Conservation (phyloP, 208 protist species). For the Leishmania braziliensis region DNA sequence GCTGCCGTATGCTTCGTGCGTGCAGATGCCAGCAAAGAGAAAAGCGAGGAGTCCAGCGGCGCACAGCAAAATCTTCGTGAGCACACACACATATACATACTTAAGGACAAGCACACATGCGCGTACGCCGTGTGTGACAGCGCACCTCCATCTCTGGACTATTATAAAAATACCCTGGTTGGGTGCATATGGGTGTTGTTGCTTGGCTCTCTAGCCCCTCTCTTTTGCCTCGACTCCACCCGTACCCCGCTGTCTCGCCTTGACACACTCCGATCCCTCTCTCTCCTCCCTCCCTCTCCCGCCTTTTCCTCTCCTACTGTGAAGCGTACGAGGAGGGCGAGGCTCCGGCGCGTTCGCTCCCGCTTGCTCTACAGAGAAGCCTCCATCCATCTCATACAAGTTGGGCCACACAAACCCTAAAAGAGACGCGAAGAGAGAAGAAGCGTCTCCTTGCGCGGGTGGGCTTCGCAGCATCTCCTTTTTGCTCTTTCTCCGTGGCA, state of each 20-base stretch:
- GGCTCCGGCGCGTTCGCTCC: too few relatives aligned
- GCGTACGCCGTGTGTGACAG: background rate
- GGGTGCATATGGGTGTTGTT: background rate
- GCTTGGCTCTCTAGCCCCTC: background rate
- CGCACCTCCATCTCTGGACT: background rate
- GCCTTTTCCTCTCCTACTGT: too few relatives aligned
- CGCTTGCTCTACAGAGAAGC: too few relatives aligned
- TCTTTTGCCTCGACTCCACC: background rate
- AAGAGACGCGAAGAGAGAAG: too few relatives aligned
- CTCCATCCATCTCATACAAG: too few relatives aligned
- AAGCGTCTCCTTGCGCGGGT: too few relatives aligned
- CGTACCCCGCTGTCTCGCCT: background rate
- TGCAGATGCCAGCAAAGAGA: background rate
- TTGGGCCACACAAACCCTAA: too few relatives aligned
- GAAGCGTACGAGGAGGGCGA: too few relatives aligned
- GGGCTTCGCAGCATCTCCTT: too few relatives aligned
- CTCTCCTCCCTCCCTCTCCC: too few relatives aligned
- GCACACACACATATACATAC: background rate
- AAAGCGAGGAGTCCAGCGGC: background rate
- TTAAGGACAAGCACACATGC: background rate
- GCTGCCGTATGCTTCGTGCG: background rate
- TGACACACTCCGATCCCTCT: too few relatives aligned
- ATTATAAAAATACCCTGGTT: background rate
- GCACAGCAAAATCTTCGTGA: background rate
- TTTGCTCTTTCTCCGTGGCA: too few relatives aligned